Evolutionary conservation across 2,329 filamentous ascomycete species (phyloP), one percentile per base, ranked within the genome.

Genomic region (Epichloe bromicola): DNA sequence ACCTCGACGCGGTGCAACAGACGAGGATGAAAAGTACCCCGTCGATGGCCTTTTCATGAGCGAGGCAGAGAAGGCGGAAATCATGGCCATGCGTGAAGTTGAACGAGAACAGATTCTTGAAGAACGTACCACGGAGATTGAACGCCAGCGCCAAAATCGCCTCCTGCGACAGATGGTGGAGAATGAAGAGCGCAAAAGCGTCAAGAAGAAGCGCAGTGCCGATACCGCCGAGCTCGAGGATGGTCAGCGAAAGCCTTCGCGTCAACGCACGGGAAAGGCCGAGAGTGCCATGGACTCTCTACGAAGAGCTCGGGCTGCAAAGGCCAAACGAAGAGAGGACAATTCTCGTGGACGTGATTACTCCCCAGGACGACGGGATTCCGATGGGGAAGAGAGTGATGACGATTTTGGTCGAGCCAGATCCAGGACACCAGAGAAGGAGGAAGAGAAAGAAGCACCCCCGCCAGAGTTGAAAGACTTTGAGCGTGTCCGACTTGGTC

Each of bases 21-120:
- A 80, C 47, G 76, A 82, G 51, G 76, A 79, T 50, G 78, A 83
- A 61, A 73, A 85, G 51, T 93, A 94, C 63, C 89, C 91, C 0
- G 78, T 95, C 55, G 93, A 98, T 57, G 90, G 91, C 59, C 83
- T 93, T 61, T 93, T 88, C 65, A 78, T 80, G 59, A 86, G 80
- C 57, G 74, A 81, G 43, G 75, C 80, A 39, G 87, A 93, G 63
- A 90, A 87, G 66, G 76, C 76, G 7, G 75, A 85, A 48, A 93
- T 98, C 55, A 83, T 93, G 77, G 79, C 75, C 51, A 82, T 96
- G 78, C 84, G 89, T 33, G 90, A 97, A 70, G 83, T 97, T 48
- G 83, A 95, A 63, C 85, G 91, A 55, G 93, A 98, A 67, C 82
- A 88, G 63, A 83, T 95, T 43, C 78, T 98, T 6, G 91, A 89